Evolutionary conservation across 2,329 filamentous ascomycete genomes (phyloP).

Genomic region (Trichoderma pleuroti): DNA sequence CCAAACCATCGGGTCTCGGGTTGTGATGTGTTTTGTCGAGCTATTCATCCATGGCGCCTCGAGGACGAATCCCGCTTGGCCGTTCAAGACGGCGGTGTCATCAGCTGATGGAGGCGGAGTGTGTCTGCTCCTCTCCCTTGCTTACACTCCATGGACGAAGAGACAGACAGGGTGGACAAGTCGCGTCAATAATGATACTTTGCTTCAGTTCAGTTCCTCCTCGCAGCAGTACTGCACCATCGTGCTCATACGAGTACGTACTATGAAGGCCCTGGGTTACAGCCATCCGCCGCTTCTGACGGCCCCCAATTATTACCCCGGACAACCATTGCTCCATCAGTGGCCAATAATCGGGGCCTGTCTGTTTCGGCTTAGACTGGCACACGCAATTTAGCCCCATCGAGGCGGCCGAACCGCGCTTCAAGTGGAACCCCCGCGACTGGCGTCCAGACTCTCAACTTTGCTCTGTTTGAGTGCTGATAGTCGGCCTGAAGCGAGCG

Average conservation of each 20-base stretch:
- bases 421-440: background rate
- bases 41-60: background rate
- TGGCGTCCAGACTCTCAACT: no score
- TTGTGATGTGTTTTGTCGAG: background rate
- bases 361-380: background rate
- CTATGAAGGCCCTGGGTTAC: background rate
- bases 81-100: background rate
- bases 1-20: background rate
- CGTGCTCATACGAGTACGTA: background rate
- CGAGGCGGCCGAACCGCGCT: background rate
- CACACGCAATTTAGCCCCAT: background rate
- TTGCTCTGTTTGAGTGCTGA: background rate
- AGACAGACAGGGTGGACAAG: background rate
- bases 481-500: background rate
- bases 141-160: background rate
- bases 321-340: background rate
- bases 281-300: background rate
- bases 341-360: background rate
- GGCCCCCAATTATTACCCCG: background rate
- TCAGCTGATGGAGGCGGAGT: background rate
- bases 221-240: background rate
- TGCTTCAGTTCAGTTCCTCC: background rate
- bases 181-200: background rate
- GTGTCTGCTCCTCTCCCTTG: background rate
- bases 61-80: background rate